Evolutionary conservation across 257 asterid genomes (phyloP).

Genomic region (Paulownia fortunei): DNA sequence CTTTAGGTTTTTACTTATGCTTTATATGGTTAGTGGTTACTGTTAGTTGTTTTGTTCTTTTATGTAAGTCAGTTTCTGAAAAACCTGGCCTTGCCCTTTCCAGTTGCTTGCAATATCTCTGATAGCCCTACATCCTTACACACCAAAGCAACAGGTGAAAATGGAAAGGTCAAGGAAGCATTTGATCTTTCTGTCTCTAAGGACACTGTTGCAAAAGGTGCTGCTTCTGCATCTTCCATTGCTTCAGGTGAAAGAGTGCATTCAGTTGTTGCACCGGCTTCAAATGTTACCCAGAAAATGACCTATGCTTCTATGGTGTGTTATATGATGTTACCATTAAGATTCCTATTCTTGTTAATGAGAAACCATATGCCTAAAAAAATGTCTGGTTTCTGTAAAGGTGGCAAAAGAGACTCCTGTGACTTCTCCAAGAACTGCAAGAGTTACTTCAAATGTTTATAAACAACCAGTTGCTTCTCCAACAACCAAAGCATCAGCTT

Average conservation of each 20-base stretch:
- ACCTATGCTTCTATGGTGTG: constrained; percentile 73
- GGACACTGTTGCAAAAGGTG: constrained; percentile 21
- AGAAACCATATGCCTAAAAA: not conserved
- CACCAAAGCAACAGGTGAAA: constrained; percentile 24
- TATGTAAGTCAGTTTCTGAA: not conserved
- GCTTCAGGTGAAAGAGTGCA: constrained; percentile 13
- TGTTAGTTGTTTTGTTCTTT: not conserved
- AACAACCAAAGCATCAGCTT: constrained; percentile 20
- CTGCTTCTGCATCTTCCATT: constrained; percentile 24
- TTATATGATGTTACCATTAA: not conserved
- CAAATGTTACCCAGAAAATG: constrained; percentile 31
- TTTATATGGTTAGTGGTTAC: not conserved
- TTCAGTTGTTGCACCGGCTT: constrained; percentile 5
- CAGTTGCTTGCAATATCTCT: constrained; percentile 14
- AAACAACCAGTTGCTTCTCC: constrained; percentile 31
- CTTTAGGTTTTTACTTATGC: not conserved
- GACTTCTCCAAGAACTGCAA: constrained; percentile 33
- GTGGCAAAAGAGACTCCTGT: constrained; percentile 45
- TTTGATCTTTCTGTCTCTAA: not conserved
- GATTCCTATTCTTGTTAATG: constrained; percentile 19
- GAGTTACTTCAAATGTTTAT: constrained; percentile 25
- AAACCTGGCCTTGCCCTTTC: not conserved
- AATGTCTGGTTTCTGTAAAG: constrained; percentile 32
- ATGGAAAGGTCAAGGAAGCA: constrained; percentile 27
- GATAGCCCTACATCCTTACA: constrained; percentile 1